These are phyloP conservation scores for Colletotrichum australisinense DNA, from an alignment of 2,329 filamentous ascomycete species.

Conservation along the genomic window DNA sequence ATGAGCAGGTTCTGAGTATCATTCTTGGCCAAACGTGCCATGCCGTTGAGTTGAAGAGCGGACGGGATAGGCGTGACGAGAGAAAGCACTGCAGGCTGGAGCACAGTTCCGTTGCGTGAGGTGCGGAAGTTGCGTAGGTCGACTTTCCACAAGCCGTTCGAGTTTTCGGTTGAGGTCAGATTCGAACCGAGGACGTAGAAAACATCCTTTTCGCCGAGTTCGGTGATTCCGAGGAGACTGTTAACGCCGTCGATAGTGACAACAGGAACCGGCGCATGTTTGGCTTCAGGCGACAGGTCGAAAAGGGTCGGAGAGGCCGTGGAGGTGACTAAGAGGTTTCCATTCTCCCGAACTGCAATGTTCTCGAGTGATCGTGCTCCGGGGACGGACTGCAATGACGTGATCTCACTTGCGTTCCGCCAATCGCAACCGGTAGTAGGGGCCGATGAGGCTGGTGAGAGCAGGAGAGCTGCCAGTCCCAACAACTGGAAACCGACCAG, in stretches of 20 bases:
- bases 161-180: conserved; percentile 22
- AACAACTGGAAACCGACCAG: background rate
- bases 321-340: conserved; percentile 36
- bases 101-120: background rate
- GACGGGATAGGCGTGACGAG: conserved; percentile 30
- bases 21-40: conserved; percentile 33
- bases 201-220: conserved; percentile 34
- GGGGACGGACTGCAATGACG: background rate
- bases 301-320: conserved; percentile 33
- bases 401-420: background rate
- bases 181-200: conserved; percentile 38
- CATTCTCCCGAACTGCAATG: conserved; percentile 37
- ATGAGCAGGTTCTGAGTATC: conserved; percentile 37
- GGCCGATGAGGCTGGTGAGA: background rate
- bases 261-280: conserved; percentile 29
- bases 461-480: background rate
- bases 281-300: conserved; percentile 8
- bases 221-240: conserved; percentile 35
- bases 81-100: conserved; percentile 1
- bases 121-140: conserved; percentile 25
- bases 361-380: conserved; percentile 38
- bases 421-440: background rate
- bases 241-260: conserved; percentile 16
- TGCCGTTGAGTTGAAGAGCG: conserved; percentile 38
- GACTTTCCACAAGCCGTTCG: conserved; percentile 31